These are phyloP conservation scores for Cryptosporidium sp. DNA, from an alignment of 169 alveolate species.

Conservation along the genomic window DNA sequence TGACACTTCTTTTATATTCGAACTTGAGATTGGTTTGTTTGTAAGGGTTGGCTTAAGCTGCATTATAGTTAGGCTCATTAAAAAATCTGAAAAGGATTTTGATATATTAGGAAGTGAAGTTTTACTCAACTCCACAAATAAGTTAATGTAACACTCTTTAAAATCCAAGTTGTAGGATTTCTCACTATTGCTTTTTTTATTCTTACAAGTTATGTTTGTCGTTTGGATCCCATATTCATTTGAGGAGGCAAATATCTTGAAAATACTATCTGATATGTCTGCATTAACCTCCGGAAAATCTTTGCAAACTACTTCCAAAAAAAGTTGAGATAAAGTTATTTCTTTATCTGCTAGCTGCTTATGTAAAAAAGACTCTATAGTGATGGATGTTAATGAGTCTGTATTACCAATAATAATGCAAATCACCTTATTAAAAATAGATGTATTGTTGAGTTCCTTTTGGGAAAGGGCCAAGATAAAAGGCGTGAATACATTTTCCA, in stretches of 20 bases:
- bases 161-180: neutral
- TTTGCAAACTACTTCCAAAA: neutral
- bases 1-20: neutral
- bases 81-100: neutral
- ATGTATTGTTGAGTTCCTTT: neutral
- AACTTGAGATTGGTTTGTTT: neutral
- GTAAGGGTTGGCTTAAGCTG: neutral
- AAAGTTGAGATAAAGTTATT: neutral
- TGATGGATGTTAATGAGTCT: neutral
- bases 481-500: conserved; percentile 4
- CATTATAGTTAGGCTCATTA: neutral
- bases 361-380: neutral
- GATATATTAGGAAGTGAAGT: neutral
- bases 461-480: neutral
- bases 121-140: neutral
- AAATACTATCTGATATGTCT: neutral
- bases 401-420: neutral
- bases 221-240: neutral
- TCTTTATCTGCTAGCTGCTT: neutral
- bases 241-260: neutral
- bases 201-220: neutral
- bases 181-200: neutral
- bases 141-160: neutral
- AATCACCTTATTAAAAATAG: neutral
- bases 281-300: neutral